Evolutionary conservation across 129 eudicot species (phyloP), one percentile per base, ranked within the genome.

Genomic region (Escallonia rubra): DNA sequence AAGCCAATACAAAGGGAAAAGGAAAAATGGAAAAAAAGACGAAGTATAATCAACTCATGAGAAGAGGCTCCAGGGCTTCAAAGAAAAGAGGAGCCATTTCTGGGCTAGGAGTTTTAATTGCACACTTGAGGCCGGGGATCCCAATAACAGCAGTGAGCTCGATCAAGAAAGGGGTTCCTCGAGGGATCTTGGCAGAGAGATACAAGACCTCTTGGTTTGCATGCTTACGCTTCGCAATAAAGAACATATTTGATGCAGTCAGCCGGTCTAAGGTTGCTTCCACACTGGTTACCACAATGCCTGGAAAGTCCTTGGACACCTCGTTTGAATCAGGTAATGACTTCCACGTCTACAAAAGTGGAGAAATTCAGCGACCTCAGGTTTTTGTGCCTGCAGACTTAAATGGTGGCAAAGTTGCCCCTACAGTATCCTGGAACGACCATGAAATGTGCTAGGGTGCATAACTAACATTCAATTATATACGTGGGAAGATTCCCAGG

Each of bases 71-170:
- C 4, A 93, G 79, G 10, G 86, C 86, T 84, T 93, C 96, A 15
- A 93, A 93, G 80, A 89, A 89, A 58, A 93, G 85, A 6, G 95
- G 90, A 45, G 90, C 96, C 90, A 89, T 84, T 70, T 93, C 98
- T 0, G 88, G 96, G 79, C 82, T 83, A 11, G 98, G 95, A 40
- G 96, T 86, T 74, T 93, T 93, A 59, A 93, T 75, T 5, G 95
- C 96, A 70, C 98, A 93, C 79, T 82, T 93, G 73, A 93, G 76
- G 39, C 98, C 95, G 11, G 96, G 95, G 46, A 79, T 69, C 47
- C 96, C 95, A 3, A 84, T 51, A 45, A 78, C 95, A n/a, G 95
- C 80, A 42, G 95, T 93, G 57, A 93, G 89, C 64, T 93, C 96
- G 44, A 93, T 84, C 80, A 93, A 79, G 87, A 93, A 84, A 23